Conservation (phyloP, 2,329 filamentous ascomycete species). For the Hymenoscyphus salicellus region DNA sequence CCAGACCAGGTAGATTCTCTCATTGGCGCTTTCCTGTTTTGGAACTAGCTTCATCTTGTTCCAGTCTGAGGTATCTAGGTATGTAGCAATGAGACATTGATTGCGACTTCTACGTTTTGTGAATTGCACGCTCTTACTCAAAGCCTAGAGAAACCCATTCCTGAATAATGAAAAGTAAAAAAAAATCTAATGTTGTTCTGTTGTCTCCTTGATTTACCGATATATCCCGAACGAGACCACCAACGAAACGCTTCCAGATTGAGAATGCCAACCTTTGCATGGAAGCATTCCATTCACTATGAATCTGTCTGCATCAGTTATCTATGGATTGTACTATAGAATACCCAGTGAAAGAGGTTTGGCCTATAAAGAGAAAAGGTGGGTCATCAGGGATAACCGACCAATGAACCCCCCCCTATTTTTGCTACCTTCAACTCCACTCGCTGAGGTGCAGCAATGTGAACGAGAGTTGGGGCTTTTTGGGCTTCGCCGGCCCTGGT, state of each 20-base stretch:
- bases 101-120: no score
- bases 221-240: not conserved
- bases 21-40: conserved; percentile 7
- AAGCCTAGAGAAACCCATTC: no score
- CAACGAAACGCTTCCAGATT: not conserved
- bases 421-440: not conserved
- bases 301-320: no score
- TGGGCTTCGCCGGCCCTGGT: not conserved
- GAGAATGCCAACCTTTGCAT: no score
- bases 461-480: conserved; percentile 5
- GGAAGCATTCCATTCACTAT: no score
- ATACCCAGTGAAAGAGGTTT: no score
- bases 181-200: no score
- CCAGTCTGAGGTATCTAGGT: not conserved
- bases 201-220: no score
- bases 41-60: conserved; percentile 1
- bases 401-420: not conserved
- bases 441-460: not conserved
- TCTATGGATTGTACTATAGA: no score
- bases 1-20: not conserved
- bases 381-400: not conserved
- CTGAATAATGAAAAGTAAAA: no score
- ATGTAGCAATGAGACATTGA: not conserved
- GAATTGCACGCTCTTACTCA: no score
- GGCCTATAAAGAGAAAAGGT: no score